Evolutionary conservation across 441 rosid genomes (phyloP), one percentile per base, ranked within the genome.

Genomic region (Pelargonium myrrhifolium): DNA sequence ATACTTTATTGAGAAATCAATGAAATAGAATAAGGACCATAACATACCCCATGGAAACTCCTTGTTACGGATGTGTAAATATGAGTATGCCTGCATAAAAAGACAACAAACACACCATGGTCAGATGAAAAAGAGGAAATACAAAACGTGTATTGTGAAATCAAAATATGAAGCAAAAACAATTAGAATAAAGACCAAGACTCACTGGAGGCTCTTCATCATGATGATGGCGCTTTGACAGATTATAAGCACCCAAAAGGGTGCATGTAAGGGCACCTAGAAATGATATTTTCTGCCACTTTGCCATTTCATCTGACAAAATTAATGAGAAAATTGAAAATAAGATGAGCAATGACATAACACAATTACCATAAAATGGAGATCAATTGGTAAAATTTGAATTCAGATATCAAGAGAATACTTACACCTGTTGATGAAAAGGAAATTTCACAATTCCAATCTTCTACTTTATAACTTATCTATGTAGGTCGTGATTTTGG

Each of bases 31-130:
- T 2, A 45, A 69, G 28, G 28, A n/a, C 55, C 55, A 64, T 28
- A 47, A 75, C 83, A 65, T 90, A 93, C 97, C 98, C 98, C 95
- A 93, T 60, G 98, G 97, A 64, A 90, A 93, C 87, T 93, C 97
- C 86, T 90, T 93, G 76, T 87, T 90, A 75, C 97, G 97, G 77
- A 89, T 82, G 80, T 89, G 96, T 88, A 93, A 15, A 80, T 87
- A 89, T 0, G 89, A 84, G 69, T 87, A 93, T 0, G 93, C 62
- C 97, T 93, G 89, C 72, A 74, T 12, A 35, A 18, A 49, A 11
- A 21, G 21, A 53, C 24, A 75, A 15, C 6, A 67, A 35, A 62
- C 55, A 18, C 6, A 64, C 24, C 56, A 61, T 11, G 66, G 55
- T 71, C 39, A 72, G 35, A 12, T 35, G 24, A 55, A 4, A 11